These are phyloP conservation scores for Stipa capillata DNA, from an alignment of 176 grass and related monocot species.

Conservation along the genomic window DNA sequence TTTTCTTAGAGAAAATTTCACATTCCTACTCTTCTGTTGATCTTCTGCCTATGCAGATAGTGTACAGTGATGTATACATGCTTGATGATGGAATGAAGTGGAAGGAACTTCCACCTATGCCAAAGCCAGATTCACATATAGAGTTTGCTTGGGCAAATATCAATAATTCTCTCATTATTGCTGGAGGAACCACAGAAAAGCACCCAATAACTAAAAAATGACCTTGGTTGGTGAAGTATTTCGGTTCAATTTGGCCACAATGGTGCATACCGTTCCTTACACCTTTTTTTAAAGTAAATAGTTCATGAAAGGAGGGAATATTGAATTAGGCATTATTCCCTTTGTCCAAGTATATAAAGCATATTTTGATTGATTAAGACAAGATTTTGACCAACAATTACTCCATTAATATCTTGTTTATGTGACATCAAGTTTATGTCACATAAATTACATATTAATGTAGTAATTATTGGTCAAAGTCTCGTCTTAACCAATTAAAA, in stretches of 20 bases:
- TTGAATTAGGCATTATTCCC: not conserved
- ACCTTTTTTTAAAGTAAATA: not conserved
- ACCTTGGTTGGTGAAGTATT: conserved; percentile 87
- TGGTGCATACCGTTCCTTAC: conserved; percentile 29
- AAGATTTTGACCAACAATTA: no score
- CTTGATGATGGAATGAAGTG: conserved; percentile 65
- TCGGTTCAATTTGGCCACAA: conserved; percentile 72
- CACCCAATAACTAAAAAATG: conserved; percentile 86
- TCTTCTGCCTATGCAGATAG: conserved; percentile 47
- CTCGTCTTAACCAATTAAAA: no score
- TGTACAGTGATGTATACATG: conserved; percentile 96
- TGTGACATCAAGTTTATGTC: no score
- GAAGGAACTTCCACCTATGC: conserved; percentile 85
- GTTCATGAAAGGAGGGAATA: not conserved
- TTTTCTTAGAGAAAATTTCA: not conserved
- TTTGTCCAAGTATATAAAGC: no score
- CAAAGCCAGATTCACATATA: conserved; percentile 90
- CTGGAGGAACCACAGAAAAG: conserved; percentile 89
- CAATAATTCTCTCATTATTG: conserved; percentile 82
- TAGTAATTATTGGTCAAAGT: no score
- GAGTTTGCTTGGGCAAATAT: conserved; percentile 95
- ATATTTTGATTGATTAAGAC: no score
- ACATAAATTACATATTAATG: no score
- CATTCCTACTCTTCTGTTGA: not conserved
- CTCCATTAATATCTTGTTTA: no score